phyloP scores from a whole-genome alignment of 257 asterid genomes.

The Fraxinus anomala region DNA sequence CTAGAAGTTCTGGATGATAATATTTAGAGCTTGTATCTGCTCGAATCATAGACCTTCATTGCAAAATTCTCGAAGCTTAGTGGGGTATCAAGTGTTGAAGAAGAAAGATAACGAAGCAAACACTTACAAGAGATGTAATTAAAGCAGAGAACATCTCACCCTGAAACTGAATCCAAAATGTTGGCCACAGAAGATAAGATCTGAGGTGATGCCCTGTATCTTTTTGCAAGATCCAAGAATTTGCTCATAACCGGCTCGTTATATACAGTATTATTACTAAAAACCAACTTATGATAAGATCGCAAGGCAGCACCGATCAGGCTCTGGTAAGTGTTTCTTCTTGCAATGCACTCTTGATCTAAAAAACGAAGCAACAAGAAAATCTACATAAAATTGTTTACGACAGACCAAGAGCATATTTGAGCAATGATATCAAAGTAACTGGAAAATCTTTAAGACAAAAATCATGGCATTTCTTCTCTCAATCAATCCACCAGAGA shows the following conservation, averaged over 20 bases:
- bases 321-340: conserved; percentile 53
- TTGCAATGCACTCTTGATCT: conserved; percentile 31
- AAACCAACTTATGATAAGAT: conserved; percentile 54
- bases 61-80: conserved; percentile 31
- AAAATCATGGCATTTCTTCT: background rate
- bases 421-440: conserved; percentile 10
- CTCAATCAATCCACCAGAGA: conserved; percentile 2
- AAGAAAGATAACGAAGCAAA: conserved; percentile 19
- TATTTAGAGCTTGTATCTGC: conserved; percentile 38
- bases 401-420: conserved; percentile 3
- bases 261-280: conserved; percentile 36
- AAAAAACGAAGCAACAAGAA: conserved; percentile 9
- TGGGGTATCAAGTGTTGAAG: conserved; percentile 6
- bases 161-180: conserved; percentile 59
- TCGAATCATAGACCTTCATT: conserved; percentile 42
- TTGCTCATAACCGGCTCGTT: conserved; percentile 47
- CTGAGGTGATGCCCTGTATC: conserved; percentile 65
- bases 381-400: conserved; percentile 18
- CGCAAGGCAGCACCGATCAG: conserved; percentile 73
- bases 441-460: background rate
- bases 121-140: conserved; percentile 1
- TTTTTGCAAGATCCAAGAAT: conserved; percentile 66
- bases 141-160: conserved; percentile 40
- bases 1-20: conserved; percentile 51
- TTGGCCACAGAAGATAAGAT: conserved; percentile 81